A percentile compares a stretch with the other conserved stretches of the same genome.
Conservation (phyloP, 352 stramenopile genomes). For the Globisporangium echinulatum region DNA sequence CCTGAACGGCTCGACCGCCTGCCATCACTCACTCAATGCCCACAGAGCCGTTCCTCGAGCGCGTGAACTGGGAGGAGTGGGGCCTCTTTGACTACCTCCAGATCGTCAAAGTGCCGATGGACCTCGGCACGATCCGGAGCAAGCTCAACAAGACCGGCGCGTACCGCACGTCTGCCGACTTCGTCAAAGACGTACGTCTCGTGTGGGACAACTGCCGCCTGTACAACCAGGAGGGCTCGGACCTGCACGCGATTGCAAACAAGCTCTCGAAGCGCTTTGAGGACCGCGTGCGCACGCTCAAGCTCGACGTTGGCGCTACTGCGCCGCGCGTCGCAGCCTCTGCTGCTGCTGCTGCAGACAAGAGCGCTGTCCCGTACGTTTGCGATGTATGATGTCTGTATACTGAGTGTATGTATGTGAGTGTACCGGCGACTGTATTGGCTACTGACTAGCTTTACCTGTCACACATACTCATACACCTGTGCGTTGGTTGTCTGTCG, state of each 20-base stretch:
- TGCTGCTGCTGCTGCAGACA: neutral
- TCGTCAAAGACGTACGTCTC: conserved; percentile 79
- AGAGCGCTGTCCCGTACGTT: neutral
- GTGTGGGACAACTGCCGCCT: conserved; percentile 85
- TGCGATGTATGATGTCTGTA: too few relatives aligned
- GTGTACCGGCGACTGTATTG: too few relatives aligned
- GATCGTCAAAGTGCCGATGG: conserved; percentile 90
- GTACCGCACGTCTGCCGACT: conserved; percentile 77
- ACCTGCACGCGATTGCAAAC: conserved; percentile 82
- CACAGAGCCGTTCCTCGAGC: conserved; percentile 65
- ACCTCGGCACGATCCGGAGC: conserved; percentile 82
- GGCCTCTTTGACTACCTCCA: conserved; percentile 88
- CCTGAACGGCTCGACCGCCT: too few relatives aligned
- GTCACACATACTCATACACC: too few relatives aligned
- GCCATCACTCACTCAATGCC: neutral
- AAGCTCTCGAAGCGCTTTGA: conserved; percentile 86
- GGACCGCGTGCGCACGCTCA: conserved; percentile 24
- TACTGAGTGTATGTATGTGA: neutral
- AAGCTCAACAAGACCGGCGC: conserved; percentile 68
- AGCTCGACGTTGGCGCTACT: neutral
- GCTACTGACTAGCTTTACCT: too few relatives aligned
- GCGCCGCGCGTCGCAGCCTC: too few relatives aligned
- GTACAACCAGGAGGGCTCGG: conserved; percentile 87
- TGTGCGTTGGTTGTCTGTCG: too few relatives aligned
- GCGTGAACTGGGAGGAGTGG: conserved; percentile 88